Evolutionary conservation across 306 rosid species (phyloP).

Genomic region (Acacia acuminata): DNA sequence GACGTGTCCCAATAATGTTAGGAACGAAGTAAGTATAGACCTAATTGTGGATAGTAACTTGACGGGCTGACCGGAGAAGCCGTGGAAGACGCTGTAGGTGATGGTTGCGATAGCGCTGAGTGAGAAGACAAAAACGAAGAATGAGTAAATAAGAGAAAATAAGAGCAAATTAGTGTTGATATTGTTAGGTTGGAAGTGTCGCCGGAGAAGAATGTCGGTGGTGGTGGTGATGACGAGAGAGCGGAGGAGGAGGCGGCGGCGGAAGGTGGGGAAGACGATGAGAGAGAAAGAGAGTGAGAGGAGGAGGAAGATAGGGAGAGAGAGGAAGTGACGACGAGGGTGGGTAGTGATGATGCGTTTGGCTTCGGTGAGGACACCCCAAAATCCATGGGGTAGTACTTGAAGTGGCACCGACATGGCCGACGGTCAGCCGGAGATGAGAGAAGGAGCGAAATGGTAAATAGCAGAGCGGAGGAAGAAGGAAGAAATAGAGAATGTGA

Average conservation of each 20-base stretch:
- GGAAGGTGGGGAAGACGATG: conserved; percentile 53
- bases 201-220: conserved; percentile 19
- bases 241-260: conserved; percentile 37
- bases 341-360: conserved; percentile 71
- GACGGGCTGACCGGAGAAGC: conserved; percentile 80
- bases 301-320: conserved; percentile 68
- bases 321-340: conserved; percentile 70
- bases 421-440: too few species aligned
- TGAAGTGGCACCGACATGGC: conserved; percentile 3
- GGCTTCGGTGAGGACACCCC: conserved; percentile 51
- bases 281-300: conserved; percentile 67
- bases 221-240: conserved; percentile 1
- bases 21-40: conserved; percentile 48
- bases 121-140: conserved; percentile 43
- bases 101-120: conserved; percentile 57
- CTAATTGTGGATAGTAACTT: conserved; percentile 53
- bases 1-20: conserved; percentile 41
- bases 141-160: conserved; percentile 26
- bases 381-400: conserved; percentile 27
- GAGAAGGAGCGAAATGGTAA: not conserved
- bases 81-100: conserved; percentile 71
- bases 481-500: not conserved
- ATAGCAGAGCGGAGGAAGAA: not conserved
- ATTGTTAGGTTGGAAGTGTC: not conserved
- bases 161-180: conserved; percentile 15